Evolutionary conservation across 345 rosid species (phyloP).

Genomic region (Cardamine occulta): DNA sequence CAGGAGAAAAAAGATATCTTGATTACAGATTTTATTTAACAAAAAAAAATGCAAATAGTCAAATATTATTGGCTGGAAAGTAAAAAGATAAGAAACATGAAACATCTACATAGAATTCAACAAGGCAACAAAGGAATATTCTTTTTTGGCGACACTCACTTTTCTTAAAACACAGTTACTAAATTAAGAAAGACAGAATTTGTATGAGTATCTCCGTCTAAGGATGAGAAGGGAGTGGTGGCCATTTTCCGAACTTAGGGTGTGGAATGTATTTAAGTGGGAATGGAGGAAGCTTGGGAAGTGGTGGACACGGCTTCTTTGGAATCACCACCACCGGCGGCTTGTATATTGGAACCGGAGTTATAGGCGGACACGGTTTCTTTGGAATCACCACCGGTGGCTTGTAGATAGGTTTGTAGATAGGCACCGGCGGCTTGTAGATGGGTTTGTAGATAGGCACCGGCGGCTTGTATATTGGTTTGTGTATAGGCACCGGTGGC

Average conservation of each 20-base stretch:
- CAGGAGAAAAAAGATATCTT: neutral
- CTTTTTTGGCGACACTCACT: neutral
- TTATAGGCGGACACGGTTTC: conserved; percentile 30
- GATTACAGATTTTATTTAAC: neutral
- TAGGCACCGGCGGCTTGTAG: conserved; percentile 32
- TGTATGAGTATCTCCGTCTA: neutral
- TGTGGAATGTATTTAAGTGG: conserved; percentile 49
- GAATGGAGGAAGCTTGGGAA: conserved; percentile 53
- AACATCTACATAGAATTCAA: conserved; percentile 31
- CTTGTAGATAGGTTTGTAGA: neutral
- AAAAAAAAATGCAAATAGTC: neutral
- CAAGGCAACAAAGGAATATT: conserved; percentile 22
- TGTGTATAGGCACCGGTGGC: conserved; percentile 11
- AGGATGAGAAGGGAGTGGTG: conserved; percentile 45
- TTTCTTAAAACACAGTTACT: neutral
- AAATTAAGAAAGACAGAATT: neutral
- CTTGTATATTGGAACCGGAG: neutral
- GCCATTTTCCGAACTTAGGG: conserved; percentile 56
- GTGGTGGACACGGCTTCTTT: conserved; percentile 41
- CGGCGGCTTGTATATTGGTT: neutral
- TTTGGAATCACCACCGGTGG: conserved; percentile 45
- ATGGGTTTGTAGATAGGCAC: neutral
- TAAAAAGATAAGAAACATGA: conserved; percentile 18
- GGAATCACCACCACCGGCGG: conserved; percentile 46
- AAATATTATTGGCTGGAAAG: conserved; percentile 24